Evolutionary conservation across 495 filamentous ascomycete genomes (phyloP).

Genomic region (Saxispiralis lemnorum): DNA sequence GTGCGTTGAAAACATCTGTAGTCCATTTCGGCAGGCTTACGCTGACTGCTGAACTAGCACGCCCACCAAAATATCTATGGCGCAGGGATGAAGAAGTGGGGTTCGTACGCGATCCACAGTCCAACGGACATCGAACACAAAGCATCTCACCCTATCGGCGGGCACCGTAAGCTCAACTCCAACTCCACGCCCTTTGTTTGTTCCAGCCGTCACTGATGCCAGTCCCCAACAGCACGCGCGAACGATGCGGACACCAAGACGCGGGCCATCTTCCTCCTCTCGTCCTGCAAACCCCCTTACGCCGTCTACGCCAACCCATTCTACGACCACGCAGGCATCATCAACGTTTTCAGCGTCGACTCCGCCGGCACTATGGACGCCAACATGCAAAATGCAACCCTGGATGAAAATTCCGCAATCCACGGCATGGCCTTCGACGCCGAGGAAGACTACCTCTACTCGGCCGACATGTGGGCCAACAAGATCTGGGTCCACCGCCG

Average conservation of each 20-base stretch:
- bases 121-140: slow-evolving; percentile 64
- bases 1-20: slow-evolving; percentile 27
- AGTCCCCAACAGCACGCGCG: slow-evolving; percentile 37
- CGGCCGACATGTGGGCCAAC: slow-evolving; percentile 66
- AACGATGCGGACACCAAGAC: slow-evolving; percentile 54
- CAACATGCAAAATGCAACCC: slow-evolving; percentile 67
- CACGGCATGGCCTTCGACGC: slow-evolving; percentile 83
- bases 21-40: neutral
- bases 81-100: slow-evolving; percentile 79
- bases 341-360: slow-evolving; percentile 58
- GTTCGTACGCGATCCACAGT: slow-evolving; percentile 55
- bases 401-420: slow-evolving; percentile 54
- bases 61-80: slow-evolving; percentile 69
- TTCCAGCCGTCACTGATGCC: too few relatives aligned
- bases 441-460: slow-evolving; percentile 69
- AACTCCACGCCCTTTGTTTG: too few relatives aligned
- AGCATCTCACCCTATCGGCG: slow-evolving; percentile 51
- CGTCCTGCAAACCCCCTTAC: slow-evolving; percentile 57
- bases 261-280: slow-evolving; percentile 68
- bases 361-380: slow-evolving; percentile 39
- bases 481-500: slow-evolving; percentile 60
- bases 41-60: slow-evolving; percentile 31
- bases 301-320: slow-evolving; percentile 74
- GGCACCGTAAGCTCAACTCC: slow-evolving; percentile 32
- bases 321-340: slow-evolving; percentile 64